Conservation (phyloP, 805 yeast species). For the Ogataea glucozyma region DNA sequence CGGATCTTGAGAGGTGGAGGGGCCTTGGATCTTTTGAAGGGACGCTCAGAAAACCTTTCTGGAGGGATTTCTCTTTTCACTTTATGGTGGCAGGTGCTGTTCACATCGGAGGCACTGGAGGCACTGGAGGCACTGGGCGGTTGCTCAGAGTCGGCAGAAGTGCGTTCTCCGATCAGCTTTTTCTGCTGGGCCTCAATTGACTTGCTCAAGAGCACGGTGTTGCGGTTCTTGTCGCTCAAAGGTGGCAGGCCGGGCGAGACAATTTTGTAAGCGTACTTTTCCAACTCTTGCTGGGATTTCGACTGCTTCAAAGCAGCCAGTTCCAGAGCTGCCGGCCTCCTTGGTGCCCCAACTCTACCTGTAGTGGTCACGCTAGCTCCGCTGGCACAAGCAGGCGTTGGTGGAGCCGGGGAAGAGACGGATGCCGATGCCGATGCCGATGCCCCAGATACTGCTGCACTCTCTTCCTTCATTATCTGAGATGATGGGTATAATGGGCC, state of each 20-base stretch:
- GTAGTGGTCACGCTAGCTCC: background rate
- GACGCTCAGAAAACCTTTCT: constrained; percentile 10
- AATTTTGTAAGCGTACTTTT: constrained; percentile 18
- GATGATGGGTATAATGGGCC: too few relatives aligned
- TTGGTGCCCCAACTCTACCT: constrained; percentile 3
- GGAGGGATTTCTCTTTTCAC: constrained; percentile 4
- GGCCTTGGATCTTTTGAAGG: constrained; percentile 24
- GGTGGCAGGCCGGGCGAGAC: constrained; percentile 30
- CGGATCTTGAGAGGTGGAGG: constrained; percentile 26
- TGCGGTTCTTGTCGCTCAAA: constrained; percentile 21
- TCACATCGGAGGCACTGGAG: constrained; percentile 3
- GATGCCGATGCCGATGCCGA: too few relatives aligned
- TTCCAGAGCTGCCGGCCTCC: constrained; percentile 19
- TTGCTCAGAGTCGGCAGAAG: constrained; percentile 1
- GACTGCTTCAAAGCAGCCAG: constrained; percentile 11
- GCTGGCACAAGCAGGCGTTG: too few relatives aligned
- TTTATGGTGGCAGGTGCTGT: background rate
- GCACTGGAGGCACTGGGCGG: background rate
- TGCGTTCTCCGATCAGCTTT: constrained; percentile 20
- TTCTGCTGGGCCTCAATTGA: constrained; percentile 28
- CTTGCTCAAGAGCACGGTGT: constrained; percentile 21
- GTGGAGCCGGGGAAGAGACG: too few relatives aligned
- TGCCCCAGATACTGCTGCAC: background rate
- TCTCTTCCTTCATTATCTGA: background rate
- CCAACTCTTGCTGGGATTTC: constrained; percentile 11